A percentile compares a stretch with the other conserved stretches of the same genome.
These are phyloP conservation scores for Gypsophila paniculata DNA, from an alignment of 179 eudicot genomes.

Conservation along the genomic window DNA sequence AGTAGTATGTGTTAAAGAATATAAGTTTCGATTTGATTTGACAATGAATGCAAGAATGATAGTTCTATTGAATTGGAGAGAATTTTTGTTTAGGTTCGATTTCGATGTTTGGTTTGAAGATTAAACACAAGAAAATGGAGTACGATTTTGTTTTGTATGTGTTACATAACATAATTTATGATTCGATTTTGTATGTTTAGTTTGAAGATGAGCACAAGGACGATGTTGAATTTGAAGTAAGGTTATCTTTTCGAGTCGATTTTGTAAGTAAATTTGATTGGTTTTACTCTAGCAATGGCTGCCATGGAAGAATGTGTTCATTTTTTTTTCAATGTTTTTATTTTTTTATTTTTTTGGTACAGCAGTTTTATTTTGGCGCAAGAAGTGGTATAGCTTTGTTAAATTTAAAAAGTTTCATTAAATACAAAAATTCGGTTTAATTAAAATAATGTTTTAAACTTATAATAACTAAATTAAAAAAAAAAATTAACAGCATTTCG, in stretches of 20 bases:
- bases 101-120: too few species aligned
- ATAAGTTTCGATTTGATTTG: too few species aligned
- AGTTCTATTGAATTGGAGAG: too few species aligned
- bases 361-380: conserved; percentile 20
- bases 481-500: neutral
- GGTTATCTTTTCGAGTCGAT: too few species aligned
- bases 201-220: neutral
- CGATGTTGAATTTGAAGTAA: too few species aligned
- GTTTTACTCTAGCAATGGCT: conserved; percentile 10
- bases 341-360: neutral
- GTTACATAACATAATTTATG: neutral
- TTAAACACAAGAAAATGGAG: too few species aligned
- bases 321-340: neutral
- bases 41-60: too few species aligned
- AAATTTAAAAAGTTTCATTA: neutral
- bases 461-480: neutral
- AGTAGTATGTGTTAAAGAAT: too few species aligned
- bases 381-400: conserved; percentile 5
- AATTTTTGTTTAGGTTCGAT: too few species aligned
- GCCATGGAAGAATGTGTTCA: neutral
- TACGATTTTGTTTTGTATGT: too few species aligned
- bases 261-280: neutral
- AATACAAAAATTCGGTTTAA: neutral
- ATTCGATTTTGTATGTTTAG: neutral
- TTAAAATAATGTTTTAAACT: neutral